Conservation (phyloP, 2,329 filamentous ascomycete genomes). For the Neonectria neomacrospora region DNA sequence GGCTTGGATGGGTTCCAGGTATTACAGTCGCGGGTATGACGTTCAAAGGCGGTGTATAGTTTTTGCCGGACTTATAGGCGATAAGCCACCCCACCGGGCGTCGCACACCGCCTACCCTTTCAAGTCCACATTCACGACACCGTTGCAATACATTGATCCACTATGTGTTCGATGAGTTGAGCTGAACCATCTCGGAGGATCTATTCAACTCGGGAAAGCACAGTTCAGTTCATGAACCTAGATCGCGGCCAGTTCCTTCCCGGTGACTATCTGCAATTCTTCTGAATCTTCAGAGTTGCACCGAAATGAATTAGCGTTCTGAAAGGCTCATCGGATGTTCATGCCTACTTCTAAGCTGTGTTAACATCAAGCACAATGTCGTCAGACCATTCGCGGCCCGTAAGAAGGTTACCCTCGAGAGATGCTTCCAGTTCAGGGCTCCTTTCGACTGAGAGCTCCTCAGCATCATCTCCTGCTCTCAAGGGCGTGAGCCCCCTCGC, state of each 20-base stretch:
- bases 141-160: constrained; percentile 34
- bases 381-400: constrained; percentile 35
- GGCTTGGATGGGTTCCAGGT: constrained; percentile 33
- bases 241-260: neutral
- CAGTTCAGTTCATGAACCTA: neutral
- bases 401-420: constrained; percentile 37
- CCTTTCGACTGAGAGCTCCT: constrained; percentile 86
- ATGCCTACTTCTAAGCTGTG: constrained; percentile 2
- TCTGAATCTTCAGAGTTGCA: neutral
- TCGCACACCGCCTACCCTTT: constrained; percentile 42
- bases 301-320: constrained; percentile 26
- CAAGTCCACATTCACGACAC: constrained; percentile 38
- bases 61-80: constrained; percentile 42
- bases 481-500: constrained; percentile 74
- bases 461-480: constrained; percentile 72
- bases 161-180: constrained; percentile 15
- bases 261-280: neutral
- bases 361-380: constrained; percentile 30
- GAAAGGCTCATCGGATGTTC: constrained; percentile 4
- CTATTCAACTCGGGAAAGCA: constrained; percentile 1
- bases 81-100: constrained; percentile 30
- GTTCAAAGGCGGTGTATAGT: constrained; percentile 40
- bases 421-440: constrained; percentile 54
- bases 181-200: constrained; percentile 1
- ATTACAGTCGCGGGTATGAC: constrained; percentile 43